Percentiles rank a stretch among this genome's conserved stretches.
These are phyloP conservation scores for Dimargaris cristalligena DNA, from an alignment of 192 early-diverging fungal species.

Conservation along the genomic window DNA sequence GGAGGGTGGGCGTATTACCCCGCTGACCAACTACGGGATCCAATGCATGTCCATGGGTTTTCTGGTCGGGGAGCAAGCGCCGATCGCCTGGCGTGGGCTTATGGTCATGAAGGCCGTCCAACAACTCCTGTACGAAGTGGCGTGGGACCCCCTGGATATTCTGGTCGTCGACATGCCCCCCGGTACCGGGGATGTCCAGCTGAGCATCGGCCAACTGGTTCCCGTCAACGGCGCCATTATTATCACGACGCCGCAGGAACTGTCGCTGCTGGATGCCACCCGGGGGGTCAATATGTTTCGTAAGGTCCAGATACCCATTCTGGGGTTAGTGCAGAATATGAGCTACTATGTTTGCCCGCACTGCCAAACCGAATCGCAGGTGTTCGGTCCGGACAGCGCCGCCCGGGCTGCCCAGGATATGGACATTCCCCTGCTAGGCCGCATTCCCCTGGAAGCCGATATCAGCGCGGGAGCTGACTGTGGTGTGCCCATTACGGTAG, in stretches of 20 bases:
- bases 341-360: constrained; percentile 59
- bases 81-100: constrained; percentile 80
- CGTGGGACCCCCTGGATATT: constrained; percentile 60
- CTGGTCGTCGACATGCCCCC: constrained; percentile 85
- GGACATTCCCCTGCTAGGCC: constrained; percentile 48
- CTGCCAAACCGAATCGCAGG: constrained; percentile 56
- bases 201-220: constrained; percentile 69
- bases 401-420: constrained; percentile 40
- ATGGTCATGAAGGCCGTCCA: constrained; percentile 92
- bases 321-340: constrained; percentile 86
- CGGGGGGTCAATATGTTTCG: constrained; percentile 71
- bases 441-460: constrained; percentile 58
- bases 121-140: constrained; percentile 67
- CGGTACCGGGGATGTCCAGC: constrained; percentile 79
- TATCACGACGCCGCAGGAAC: constrained; percentile 82
- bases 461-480: constrained; percentile 53
- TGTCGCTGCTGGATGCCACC: constrained; percentile 61
- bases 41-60: constrained; percentile 89
- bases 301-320: constrained; percentile 65
- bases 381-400: constrained; percentile 58
- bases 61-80: constrained; percentile 46
- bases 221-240: constrained; percentile 57
- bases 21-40: constrained; percentile 71
- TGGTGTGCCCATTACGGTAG: constrained; percentile 47
- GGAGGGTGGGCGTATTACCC: constrained; percentile 40